Evolutionary conservation across 495 filamentous ascomycete species (phyloP).

Genomic region (Podospora conica): DNA sequence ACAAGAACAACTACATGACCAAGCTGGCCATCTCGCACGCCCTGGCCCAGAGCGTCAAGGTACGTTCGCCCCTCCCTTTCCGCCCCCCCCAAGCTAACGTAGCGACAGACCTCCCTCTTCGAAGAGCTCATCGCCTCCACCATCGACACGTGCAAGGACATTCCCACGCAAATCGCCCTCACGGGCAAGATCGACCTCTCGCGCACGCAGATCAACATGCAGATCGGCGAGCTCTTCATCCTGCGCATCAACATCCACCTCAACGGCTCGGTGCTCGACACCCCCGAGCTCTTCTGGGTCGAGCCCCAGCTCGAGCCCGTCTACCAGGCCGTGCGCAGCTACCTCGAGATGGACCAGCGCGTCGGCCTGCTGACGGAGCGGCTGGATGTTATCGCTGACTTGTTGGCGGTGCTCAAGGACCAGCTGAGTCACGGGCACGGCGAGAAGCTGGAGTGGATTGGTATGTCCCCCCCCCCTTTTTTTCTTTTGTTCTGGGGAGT

Average conservation of each 20-base stretch:
- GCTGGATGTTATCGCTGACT: conserved; percentile 87
- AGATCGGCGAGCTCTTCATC: conserved; percentile 97
- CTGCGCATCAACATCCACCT: conserved; percentile 95
- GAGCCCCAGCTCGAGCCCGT: conserved; percentile 94
- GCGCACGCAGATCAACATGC: conserved; percentile 89
- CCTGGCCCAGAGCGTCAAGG: conserved; percentile 88
- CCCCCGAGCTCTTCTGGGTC: conserved; percentile 96
- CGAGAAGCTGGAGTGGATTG: conserved; percentile 93
- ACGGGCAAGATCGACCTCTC: conserved; percentile 85
- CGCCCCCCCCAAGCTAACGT: conserved; percentile 7
- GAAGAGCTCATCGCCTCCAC: conserved; percentile 93
- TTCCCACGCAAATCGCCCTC: conserved; percentile 81
- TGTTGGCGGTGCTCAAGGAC: conserved; percentile 91
- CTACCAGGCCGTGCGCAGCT: conserved; percentile 89
- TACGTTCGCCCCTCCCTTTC: conserved; percentile 25
- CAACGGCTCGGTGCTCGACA: conserved; percentile 94
- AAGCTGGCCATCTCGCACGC: conserved; percentile 96
- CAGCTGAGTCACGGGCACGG: conserved; percentile 95
- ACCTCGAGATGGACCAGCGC: conserved; percentile 95
- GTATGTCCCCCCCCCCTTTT: conserved; percentile 41
- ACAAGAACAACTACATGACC: conserved; percentile 94
- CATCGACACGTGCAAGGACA: conserved; percentile 80
- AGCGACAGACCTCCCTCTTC: conserved; percentile 94
- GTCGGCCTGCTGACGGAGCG: conserved; percentile 86
- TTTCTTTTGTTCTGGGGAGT: conserved; percentile 2